Conservation (phyloP, 495 filamentous ascomycete species). For the Aspergillus incahuasiensis region DNA sequence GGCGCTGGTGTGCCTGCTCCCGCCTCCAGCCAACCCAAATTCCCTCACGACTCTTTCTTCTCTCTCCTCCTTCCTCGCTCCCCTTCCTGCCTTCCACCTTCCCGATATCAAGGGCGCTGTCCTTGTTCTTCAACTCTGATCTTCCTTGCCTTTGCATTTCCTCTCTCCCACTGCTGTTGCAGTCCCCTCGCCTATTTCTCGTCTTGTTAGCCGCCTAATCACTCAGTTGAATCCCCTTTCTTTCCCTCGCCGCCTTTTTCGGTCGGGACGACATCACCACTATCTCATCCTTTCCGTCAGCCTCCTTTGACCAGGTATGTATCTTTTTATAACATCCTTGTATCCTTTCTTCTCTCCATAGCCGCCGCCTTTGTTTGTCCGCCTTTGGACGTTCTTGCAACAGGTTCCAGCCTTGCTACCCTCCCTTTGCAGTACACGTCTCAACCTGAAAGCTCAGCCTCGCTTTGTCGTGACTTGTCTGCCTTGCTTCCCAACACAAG, state of each 20-base stretch:
- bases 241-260: slow-evolving; percentile 27
- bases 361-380: background rate
- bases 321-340: slow-evolving; percentile 1
- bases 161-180: slow-evolving; percentile 6
- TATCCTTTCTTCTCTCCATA: background rate
- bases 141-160: slow-evolving; percentile 11
- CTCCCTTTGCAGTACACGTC: slow-evolving; percentile 15
- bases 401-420: slow-evolving; percentile 2
- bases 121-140: slow-evolving; percentile 26
- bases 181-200: slow-evolving; percentile 7
- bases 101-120: slow-evolving; percentile 35
- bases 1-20: too few relatives aligned
- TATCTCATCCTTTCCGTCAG: slow-evolving; percentile 18
- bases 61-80: slow-evolving; percentile 25
- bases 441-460: slow-evolving; percentile 15
- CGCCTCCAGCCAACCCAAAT: background rate
- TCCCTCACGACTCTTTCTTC: slow-evolving; percentile 5
- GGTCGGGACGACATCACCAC: slow-evolving; percentile 28
- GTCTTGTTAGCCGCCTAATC: slow-evolving; percentile 11
- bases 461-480: slow-evolving; percentile 7
- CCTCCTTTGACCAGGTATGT: slow-evolving; percentile 15
- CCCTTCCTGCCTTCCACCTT: slow-evolving; percentile 21
- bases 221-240: slow-evolving; percentile 21
- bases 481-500: slow-evolving; percentile 15
- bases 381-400: background rate